These are phyloP conservation scores for Amauroascus niger DNA, from an alignment of 2,329 filamentous ascomycete genomes.

Conservation along the genomic window DNA sequence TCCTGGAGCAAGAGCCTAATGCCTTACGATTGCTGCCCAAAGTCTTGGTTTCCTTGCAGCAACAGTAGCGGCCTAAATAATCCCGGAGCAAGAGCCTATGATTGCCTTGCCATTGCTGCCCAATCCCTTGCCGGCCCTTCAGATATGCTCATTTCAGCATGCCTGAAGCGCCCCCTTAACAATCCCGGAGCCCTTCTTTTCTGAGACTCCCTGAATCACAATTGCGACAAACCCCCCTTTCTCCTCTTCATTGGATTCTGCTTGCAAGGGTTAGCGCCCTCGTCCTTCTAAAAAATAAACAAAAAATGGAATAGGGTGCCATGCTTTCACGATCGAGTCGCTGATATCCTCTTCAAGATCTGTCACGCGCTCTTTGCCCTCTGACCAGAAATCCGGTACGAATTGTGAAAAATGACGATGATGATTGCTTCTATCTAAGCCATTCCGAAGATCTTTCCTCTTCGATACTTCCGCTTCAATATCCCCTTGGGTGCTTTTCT, in stretches of 20 bases:
- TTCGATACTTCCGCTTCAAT: neutral
- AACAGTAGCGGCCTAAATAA: conserved; percentile 1
- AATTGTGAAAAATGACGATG: neutral
- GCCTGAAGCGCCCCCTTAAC: conserved; percentile 8
- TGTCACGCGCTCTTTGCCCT: conserved; percentile 1
- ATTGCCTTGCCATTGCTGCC: conserved; percentile 5
- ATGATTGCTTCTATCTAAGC: neutral
- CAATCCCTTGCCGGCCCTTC: conserved; percentile 12
- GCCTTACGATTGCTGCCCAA: conserved; percentile 7
- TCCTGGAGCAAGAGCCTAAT: conserved; percentile 1
- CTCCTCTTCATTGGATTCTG: neutral
- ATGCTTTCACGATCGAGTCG: neutral
- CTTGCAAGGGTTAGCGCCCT: conserved; percentile 6
- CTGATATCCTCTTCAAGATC: conserved; percentile 1
- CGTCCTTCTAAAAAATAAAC: neutral
- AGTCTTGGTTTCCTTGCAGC: conserved; percentile 10
- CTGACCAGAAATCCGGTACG: conserved; percentile 1
- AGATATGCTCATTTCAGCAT: conserved; percentile 1
- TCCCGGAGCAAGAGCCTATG: neutral
- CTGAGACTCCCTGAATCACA: conserved; percentile 6
- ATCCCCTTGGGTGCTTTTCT: neutral
- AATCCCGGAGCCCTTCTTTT: conserved; percentile 2
- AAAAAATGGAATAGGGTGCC: neutral
- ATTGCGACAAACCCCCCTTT: neutral
- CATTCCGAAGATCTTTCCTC: conserved; percentile 3